Percentiles rank a stretch among this genome's conserved stretches.
Evolutionary conservation across 2,329 filamentous ascomycete genomes (phyloP).

Genomic region (Neofusicoccum sp.): DNA sequence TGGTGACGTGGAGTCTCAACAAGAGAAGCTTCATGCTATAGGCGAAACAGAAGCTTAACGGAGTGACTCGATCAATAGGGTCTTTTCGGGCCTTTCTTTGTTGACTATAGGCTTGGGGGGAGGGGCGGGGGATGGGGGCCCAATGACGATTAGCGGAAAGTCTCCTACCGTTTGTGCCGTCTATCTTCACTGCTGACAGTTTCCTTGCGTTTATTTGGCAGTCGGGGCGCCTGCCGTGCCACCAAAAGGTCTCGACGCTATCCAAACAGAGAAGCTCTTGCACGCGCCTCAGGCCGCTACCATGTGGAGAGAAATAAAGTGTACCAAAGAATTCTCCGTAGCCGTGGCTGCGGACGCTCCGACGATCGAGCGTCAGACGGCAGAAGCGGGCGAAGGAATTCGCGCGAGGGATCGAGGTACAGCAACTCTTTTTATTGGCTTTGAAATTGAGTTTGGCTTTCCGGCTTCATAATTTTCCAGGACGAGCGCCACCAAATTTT

Average conservation of each 20-base stretch:
- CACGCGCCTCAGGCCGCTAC: constrained; percentile 9
- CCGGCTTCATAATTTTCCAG: constrained; percentile 13
- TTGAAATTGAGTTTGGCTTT: background rate
- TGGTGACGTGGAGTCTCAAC: background rate
- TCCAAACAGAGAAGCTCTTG: background rate
- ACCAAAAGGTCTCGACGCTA: background rate
- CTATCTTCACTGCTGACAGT: background rate
- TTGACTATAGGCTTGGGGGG: constrained; percentile 1
- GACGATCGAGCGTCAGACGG: constrained; percentile 1
- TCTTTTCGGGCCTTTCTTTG: constrained; percentile 3
- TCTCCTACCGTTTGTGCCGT: constrained; percentile 1
- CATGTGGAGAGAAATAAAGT: background rate
- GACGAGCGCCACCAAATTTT: constrained; percentile 16
- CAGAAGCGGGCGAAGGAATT: constrained; percentile 2
- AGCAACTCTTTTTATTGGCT: constrained; percentile 12
- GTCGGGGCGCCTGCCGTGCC: background rate
- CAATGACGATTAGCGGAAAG: constrained; percentile 8
- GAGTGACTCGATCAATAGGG: background rate
- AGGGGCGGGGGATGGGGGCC: background rate
- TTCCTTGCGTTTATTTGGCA: background rate
- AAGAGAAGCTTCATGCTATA: background rate
- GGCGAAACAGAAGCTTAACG: constrained; percentile 9
- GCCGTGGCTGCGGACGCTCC: background rate
- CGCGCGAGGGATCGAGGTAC: background rate
- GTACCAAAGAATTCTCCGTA: constrained; percentile 18